Percentiles rank a stretch among this genome's conserved stretches.
These are phyloP conservation scores for Penicillium sp. DNA, from an alignment of 2,329 filamentous ascomycete genomes.

Conservation along the genomic window DNA sequence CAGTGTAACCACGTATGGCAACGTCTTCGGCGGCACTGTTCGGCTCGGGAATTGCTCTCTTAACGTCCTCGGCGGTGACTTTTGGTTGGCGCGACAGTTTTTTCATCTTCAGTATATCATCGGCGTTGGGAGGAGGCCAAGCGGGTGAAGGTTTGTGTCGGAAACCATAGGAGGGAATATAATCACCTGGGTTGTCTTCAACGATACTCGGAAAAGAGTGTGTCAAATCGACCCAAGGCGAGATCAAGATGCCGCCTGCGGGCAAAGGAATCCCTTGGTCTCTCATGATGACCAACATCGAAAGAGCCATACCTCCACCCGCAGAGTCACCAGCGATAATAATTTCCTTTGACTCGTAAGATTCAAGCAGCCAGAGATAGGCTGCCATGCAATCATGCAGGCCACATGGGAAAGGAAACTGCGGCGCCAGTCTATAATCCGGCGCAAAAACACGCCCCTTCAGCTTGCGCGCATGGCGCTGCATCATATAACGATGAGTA, in stretches of 20 bases:
- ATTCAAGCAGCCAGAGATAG: constrained; percentile 76
- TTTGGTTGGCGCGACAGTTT: constrained; percentile 49
- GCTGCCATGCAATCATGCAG: constrained; percentile 85
- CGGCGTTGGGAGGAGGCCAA: constrained; percentile 89
- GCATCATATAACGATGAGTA: constrained; percentile 97
- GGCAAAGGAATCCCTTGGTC: constrained; percentile 82
- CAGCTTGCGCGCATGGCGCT: constrained; percentile 89
- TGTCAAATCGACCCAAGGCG: constrained; percentile 92
- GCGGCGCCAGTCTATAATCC: constrained; percentile 81
- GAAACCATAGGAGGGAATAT: constrained; percentile 84
- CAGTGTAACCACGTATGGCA: constrained; percentile 32
- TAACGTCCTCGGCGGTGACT: constrained; percentile 24
- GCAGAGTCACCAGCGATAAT: constrained; percentile 90
- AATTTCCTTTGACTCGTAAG: constrained; percentile 77
- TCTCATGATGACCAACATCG: constrained; percentile 73
- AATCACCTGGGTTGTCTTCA: constrained; percentile 71
- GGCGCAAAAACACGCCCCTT: constrained; percentile 87
- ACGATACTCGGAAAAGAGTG: constrained; percentile 93
- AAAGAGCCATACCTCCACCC: constrained; percentile 84
- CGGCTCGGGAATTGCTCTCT: constrained; percentile 19
- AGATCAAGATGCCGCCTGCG: constrained; percentile 85
- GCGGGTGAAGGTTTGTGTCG: constrained; percentile 82
- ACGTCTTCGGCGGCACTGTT: constrained; percentile 30
- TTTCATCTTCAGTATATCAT: constrained; percentile 60
- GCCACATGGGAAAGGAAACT: constrained; percentile 94